Percentiles rank a stretch among this genome's conserved stretches.
These are phyloP conservation scores for Trichoderma virens DNA, from an alignment of 495 filamentous ascomycete species.

Conservation along the genomic window DNA sequence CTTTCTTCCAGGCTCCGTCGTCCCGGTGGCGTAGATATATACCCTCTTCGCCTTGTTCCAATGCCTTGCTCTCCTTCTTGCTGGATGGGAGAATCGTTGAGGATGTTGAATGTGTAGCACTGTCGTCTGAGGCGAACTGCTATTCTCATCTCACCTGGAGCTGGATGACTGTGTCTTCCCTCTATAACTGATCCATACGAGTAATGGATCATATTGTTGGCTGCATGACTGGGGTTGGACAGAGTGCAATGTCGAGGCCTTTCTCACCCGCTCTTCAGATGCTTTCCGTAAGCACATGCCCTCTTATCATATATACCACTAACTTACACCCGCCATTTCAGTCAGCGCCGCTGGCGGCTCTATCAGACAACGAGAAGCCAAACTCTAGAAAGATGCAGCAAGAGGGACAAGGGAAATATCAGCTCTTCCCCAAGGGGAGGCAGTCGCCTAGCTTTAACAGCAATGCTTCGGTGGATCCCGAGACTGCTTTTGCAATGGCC, in stretches of 20 bases:
- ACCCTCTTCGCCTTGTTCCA: conserved; percentile 8
- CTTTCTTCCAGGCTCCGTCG: conserved; percentile 4
- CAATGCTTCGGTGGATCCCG: conserved; percentile 42
- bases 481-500: conserved; percentile 38
- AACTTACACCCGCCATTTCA: conserved; percentile 16
- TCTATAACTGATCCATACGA: conserved; percentile 23
- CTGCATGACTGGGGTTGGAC: conserved; percentile 33
- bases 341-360: conserved; percentile 13
- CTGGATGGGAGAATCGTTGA: background rate
- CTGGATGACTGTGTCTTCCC: conserved; percentile 12
- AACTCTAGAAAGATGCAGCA: conserved; percentile 48
- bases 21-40: conserved; percentile 10
- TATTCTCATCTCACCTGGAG: background rate
- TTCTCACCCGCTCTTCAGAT: conserved; percentile 21
- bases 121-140: background rate
- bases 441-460: conserved; percentile 24
- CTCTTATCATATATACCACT: background rate
- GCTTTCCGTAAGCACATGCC: background rate
- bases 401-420: conserved; percentile 39
- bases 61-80: background rate
- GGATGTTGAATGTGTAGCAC: background rate
- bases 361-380: conserved; percentile 32
- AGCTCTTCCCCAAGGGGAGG: conserved; percentile 43
- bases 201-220: conserved; percentile 44
- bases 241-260: conserved; percentile 20